Evolutionary conservation across 1,284 basidiomycete genomes (phyloP).

Genomic region (Ceratobasidium sp.): DNA sequence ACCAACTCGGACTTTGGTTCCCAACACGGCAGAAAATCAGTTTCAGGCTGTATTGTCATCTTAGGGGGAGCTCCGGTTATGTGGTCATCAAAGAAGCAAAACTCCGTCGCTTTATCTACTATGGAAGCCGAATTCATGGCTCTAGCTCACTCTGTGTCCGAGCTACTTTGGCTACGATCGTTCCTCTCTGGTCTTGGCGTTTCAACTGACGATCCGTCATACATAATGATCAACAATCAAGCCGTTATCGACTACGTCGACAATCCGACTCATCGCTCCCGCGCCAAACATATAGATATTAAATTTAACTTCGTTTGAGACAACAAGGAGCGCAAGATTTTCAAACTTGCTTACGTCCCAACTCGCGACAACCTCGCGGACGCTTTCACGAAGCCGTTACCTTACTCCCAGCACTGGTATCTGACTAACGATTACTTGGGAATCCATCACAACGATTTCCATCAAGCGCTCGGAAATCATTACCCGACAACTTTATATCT

Average conservation of each 20-base stretch:
- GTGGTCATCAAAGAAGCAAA: constrained; percentile 12
- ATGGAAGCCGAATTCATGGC: constrained; percentile 46
- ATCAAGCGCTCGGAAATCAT: too few relatives aligned
- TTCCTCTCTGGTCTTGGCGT: constrained; percentile 1
- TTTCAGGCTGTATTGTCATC: constrained; percentile 4
- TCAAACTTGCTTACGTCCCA: constrained; percentile 48
- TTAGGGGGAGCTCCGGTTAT: constrained; percentile 39
- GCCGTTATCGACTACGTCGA: constrained; percentile 45
- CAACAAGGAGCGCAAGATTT: constrained; percentile 51
- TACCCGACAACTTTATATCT: too few relatives aligned
- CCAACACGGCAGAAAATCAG: constrained; percentile 13
- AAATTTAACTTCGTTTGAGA: constrained; percentile 59
- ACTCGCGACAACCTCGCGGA: constrained; percentile 50
- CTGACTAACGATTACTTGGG: constrained; percentile 4
- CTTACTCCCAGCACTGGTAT: constrained; percentile 18
- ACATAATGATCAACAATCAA: constrained; percentile 50
- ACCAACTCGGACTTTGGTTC: constrained; percentile 17
- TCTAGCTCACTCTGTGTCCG: not conserved
- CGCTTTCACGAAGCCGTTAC: constrained; percentile 53
- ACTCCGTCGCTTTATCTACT: constrained; percentile 35
- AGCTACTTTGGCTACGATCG: constrained; percentile 47
- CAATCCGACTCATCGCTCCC: constrained; percentile 22
- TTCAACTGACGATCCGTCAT: not conserved
- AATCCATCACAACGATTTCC: not conserved
- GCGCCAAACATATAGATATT: constrained; percentile 50